Conservation (phyloP, 2,329 filamentous ascomycete species). For the Dactylellina parvicollis region DNA sequence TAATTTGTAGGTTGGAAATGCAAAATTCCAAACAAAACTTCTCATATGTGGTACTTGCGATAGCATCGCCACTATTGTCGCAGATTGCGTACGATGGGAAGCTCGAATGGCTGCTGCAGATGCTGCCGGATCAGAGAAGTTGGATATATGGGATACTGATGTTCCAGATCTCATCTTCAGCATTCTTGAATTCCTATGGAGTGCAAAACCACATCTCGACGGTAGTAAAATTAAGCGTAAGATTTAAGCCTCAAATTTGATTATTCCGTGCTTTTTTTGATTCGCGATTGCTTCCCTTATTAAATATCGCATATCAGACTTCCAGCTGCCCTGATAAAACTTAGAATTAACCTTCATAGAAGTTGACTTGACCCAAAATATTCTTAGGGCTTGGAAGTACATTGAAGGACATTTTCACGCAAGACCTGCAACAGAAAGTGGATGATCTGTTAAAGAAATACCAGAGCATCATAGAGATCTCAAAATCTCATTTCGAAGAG, state of each 20-base stretch:
- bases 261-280: too few relatives aligned
- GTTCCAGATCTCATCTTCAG: conserved; percentile 12
- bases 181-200: conserved; percentile 32
- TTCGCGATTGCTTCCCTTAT: too few relatives aligned
- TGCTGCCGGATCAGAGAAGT: neutral
- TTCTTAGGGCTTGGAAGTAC: conserved; percentile 21
- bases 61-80: conserved; percentile 15
- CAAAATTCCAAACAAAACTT: conserved; percentile 4
- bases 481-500: conserved; percentile 37
- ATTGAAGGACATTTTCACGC: conserved; percentile 30
- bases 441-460: conserved; percentile 16
- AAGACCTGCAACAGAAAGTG: conserved; percentile 34
- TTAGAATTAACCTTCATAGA: too few relatives aligned
- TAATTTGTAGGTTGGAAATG: conserved; percentile 6
- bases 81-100: conserved; percentile 24
- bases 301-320: too few relatives aligned
- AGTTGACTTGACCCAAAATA: neutral
- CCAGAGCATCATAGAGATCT: neutral
- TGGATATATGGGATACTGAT: conserved; percentile 28
- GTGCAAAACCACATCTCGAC: conserved; percentile 27
- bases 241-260: too few relatives aligned
- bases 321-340: too few relatives aligned
- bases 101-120: neutral
- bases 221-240: conserved; percentile 17
- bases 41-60: conserved; percentile 27